Percentiles rank a stretch among this genome's conserved stretches.
Conservation (phyloP, 768 basidiomycete genomes). For the Solioccasus polychromus region DNA sequence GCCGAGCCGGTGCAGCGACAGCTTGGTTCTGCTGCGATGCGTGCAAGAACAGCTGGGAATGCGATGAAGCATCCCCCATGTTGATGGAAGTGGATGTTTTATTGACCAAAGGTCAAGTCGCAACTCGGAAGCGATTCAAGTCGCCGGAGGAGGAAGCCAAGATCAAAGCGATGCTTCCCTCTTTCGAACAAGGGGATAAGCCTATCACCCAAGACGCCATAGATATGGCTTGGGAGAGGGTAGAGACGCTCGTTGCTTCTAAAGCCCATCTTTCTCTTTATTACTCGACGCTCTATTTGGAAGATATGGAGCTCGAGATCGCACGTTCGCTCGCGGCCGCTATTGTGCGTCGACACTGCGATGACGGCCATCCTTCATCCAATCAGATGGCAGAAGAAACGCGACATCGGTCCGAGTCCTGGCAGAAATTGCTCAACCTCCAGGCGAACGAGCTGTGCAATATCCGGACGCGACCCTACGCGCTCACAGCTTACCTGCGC, state of each 20-base stretch:
- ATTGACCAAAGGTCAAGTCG: slow-evolving; percentile 34
- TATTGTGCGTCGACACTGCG: slow-evolving; percentile 42
- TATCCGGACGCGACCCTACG: slow-evolving; percentile 44
- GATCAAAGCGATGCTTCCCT: slow-evolving; percentile 16
- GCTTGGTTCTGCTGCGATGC: slow-evolving; percentile 55
- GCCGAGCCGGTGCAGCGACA: slow-evolving; percentile 34
- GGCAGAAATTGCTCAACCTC: slow-evolving; percentile 51
- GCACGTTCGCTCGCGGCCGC: slow-evolving; percentile 54
- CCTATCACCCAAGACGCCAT: slow-evolving; percentile 38
- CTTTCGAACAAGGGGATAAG: slow-evolving; percentile 8
- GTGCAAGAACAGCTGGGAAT: slow-evolving; percentile 47
- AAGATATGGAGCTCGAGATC: slow-evolving; percentile 57
- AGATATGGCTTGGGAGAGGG: slow-evolving; percentile 46
- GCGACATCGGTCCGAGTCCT: slow-evolving; percentile 23
- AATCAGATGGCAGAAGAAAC: background rate
- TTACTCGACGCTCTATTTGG: slow-evolving; percentile 33
- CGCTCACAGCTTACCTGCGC: slow-evolving; percentile 50
- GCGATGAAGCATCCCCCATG: slow-evolving; percentile 31
- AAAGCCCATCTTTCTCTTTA: slow-evolving; percentile 22
- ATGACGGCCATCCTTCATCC: slow-evolving; percentile 11
- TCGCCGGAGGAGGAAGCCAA: slow-evolving; percentile 20
- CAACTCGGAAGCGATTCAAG: slow-evolving; percentile 29
- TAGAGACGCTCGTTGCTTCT: slow-evolving; percentile 31
- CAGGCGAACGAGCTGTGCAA: slow-evolving; percentile 57
- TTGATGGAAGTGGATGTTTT: slow-evolving; percentile 33